Evolutionary conservation across 2,329 filamentous ascomycete genomes (phyloP).

Genomic region (Penicillium sp.): DNA sequence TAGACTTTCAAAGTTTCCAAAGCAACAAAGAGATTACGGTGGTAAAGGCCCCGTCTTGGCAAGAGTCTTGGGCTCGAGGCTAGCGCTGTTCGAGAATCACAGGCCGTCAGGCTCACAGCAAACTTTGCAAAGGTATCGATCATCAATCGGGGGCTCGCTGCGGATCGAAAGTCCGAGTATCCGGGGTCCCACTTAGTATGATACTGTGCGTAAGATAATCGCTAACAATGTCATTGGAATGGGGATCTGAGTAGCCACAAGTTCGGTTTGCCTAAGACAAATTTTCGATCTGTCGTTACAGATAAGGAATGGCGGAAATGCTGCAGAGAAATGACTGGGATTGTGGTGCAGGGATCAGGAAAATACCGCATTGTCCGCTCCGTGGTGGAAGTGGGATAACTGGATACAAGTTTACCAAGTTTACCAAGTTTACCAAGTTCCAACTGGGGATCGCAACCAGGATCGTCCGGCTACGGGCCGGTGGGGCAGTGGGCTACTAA

Average conservation of each 20-base stretch:
- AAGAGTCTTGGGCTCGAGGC: neutral
- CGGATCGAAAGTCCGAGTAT: neutral
- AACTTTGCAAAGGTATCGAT: too few relatives aligned
- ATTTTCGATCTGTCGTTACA: neutral
- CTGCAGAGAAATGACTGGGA: neutral
- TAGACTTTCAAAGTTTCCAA: neutral
- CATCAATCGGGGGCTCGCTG: neutral
- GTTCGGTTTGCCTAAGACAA: neutral
- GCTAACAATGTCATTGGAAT: neutral
- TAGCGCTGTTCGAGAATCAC: neutral
- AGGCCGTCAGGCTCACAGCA: neutral
- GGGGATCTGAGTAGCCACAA: neutral
- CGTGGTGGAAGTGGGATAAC: neutral
- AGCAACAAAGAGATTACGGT: neutral
- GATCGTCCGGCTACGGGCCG: conserved; percentile 1
- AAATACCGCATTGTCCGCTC: neutral
- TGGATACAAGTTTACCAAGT: too few relatives aligned
- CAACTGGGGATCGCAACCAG: neutral
- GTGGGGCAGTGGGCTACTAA: neutral
- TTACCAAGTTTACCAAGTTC: too few relatives aligned
- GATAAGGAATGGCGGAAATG: neutral
- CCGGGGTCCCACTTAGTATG: neutral
- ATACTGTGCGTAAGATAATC: neutral
- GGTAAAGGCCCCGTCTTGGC: neutral
- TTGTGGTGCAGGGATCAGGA: neutral